phyloP scores from a whole-genome alignment of 257 asterid species.

The Solanum lycopersicoides region DNA sequence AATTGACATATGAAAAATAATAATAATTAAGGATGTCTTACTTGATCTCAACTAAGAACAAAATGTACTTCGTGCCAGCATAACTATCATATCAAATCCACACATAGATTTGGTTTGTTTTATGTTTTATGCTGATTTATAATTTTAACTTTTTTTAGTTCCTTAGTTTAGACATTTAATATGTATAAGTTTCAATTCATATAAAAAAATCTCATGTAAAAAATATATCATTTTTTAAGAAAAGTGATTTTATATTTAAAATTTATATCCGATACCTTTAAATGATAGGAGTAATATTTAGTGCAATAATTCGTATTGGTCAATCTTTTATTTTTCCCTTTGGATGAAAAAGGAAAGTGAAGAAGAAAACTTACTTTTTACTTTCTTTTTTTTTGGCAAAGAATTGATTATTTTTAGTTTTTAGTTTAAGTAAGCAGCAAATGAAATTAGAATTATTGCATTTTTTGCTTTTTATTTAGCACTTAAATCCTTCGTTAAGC shows the following conservation, averaged over 20 bases:
- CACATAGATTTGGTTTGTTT: neutral
- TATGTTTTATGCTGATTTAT: neutral
- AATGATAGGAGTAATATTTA: neutral
- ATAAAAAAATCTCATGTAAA: neutral
- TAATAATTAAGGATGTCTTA: neutral
- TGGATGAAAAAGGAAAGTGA: neutral
- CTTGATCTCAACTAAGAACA: neutral
- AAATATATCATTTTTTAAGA: rapidly evolving
- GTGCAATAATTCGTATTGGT: neutral
- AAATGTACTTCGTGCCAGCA: neutral
- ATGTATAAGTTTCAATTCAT: neutral
- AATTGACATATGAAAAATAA: neutral
- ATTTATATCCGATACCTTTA: neutral
- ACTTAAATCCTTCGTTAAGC: neutral
- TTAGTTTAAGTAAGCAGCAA: neutral
- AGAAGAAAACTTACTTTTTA: neutral
- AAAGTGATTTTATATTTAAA: neutral
- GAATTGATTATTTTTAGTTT: neutral
- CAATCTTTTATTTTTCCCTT: neutral
- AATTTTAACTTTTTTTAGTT: neutral
- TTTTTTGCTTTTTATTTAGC: neutral
- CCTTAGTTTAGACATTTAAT: rapidly evolving
- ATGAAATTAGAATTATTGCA: neutral
- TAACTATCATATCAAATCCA: neutral
- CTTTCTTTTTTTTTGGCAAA: neutral